A percentile compares a stretch with the other conserved stretches of the same genome.
phyloP scores from a whole-genome alignment of 331 rosid genomes.

The Phaseolus coccineus region DNA sequence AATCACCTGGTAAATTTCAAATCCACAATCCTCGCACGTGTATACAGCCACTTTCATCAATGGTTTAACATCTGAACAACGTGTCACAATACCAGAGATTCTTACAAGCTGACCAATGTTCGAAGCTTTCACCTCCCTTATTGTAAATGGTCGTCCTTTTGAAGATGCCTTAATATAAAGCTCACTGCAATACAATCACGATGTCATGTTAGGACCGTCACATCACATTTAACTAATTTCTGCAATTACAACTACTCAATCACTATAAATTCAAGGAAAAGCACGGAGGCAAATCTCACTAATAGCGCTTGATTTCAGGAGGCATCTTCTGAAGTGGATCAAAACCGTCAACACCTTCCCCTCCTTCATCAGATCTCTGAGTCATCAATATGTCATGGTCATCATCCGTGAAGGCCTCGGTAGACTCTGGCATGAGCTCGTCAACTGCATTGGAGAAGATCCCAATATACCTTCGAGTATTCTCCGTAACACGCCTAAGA shows the following conservation, averaged over 20 bases:
- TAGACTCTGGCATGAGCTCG: conserved; percentile 85
- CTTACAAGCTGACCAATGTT: conserved; percentile 95
- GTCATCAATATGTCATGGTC: conserved; percentile 98
- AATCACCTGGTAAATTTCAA: conserved; percentile 97
- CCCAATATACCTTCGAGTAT: conserved; percentile 83
- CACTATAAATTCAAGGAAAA: not conserved
- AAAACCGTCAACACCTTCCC: conserved; percentile 69
- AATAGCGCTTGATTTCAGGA: conserved; percentile 91
- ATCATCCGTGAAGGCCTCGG: conserved; percentile 85
- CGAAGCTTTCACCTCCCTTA: conserved; percentile 97
- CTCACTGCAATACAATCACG: conserved; percentile 62
- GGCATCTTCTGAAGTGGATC: conserved; percentile 97
- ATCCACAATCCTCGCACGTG: conserved; percentile 97
- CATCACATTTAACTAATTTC: not conserved
- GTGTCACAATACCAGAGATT: conserved; percentile 88
- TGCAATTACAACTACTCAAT: conserved; percentile 3
- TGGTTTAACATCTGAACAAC: conserved; percentile 99
- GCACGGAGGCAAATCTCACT: conserved; percentile 55
- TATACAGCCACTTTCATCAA: conserved; percentile 98
- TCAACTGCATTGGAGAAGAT: conserved; percentile 81
- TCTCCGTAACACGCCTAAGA: conserved; percentile 77
- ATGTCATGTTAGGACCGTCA: conserved; percentile 4
- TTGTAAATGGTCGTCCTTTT: conserved; percentile 86
- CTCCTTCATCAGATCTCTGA: conserved; percentile 90
- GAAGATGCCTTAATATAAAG: conserved; percentile 91